A percentile compares a stretch with the other conserved stretches of the same genome.
Evolutionary conservation across 371 early-diverging fungal genomes (phyloP).

Genomic region (Fennellomyces sp.): DNA sequence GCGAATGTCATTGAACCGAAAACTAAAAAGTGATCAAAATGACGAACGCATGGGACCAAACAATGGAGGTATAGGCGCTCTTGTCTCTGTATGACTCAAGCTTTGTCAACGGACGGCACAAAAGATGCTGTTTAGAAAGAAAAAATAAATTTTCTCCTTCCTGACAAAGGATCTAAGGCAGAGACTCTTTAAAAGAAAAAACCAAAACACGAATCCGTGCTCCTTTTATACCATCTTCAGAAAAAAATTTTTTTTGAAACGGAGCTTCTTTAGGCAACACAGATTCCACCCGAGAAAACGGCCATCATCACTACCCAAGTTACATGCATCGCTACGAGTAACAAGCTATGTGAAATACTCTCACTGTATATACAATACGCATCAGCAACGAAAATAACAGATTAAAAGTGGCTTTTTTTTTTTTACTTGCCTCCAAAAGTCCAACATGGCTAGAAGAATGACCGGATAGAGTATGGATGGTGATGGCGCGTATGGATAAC

Average conservation of each 20-base stretch:
- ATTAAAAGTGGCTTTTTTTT: not conserved
- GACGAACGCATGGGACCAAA: constrained; percentile 27
- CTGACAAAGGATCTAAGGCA: constrained; percentile 56
- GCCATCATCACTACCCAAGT: constrained; percentile 23
- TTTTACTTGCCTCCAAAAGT: constrained; percentile 41
- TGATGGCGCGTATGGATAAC: constrained; percentile 41
- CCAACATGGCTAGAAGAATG: constrained; percentile 37
- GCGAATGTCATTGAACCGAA: constrained; percentile 19
- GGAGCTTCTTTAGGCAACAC: constrained; percentile 11
- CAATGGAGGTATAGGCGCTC: constrained; percentile 46
- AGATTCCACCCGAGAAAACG: constrained; percentile 15
- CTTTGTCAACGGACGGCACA: constrained; percentile 44
- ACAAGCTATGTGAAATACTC: constrained; percentile 20
- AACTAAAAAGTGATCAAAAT: constrained; percentile 1
- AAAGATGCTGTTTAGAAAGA: constrained; percentile 26
- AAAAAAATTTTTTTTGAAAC: not conserved
- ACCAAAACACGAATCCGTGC: not conserved
- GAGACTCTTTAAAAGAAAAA: constrained; percentile 24
- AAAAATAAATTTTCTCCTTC: constrained; percentile 1
- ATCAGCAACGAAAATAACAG: not conserved
- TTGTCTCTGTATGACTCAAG: constrained; percentile 54
- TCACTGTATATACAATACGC: constrained; percentile 5
- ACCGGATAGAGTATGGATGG: constrained; percentile 38
- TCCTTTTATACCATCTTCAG: not conserved
- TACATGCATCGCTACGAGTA: constrained; percentile 19